Evolutionary conservation across 768 basidiomycete genomes (phyloP), one percentile per base, ranked within the genome.

Genomic region (Pleurotus salmoneostramineus): DNA sequence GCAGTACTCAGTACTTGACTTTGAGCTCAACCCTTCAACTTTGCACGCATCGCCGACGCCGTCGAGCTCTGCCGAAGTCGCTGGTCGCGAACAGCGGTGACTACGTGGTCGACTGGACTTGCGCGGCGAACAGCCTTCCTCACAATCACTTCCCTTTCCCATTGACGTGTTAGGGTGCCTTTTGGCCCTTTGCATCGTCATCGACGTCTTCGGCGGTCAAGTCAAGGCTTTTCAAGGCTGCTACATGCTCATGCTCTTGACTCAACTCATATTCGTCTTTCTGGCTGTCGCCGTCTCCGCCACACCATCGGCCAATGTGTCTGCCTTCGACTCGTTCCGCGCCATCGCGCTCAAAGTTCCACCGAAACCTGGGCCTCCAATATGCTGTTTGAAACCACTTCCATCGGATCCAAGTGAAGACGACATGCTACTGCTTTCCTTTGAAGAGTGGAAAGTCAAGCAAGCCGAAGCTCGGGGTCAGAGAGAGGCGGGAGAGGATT

Each of bases 401-500:
- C 69, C 72, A 57, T 68, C 81, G 2, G 68, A 74, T 40, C 21
- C 74, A 5, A 71, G 78, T 4, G 85, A 85, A 51, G 84, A 86
- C 61, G 83, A 86, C 54, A 71, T 87, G 4, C 72, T 93, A 17
- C 40, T 55, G 2, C 80, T 92, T 17, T 89, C 90, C 0, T 95
- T 95, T 65, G 89, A 93, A 64, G 92, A 93, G 62, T 95, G 92
- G 92, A 92, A 92, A 65, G 83, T 83, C 34, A 89, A 82, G 62
- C 87, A 87, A 58, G 65, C 75, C 48, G 70, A 70, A 33, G 64
- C 72, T 37, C 76, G 82, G 60, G 68, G 65, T 10, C 66, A n/a
- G 66, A 69, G 33, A 31, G 37, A 43, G 40, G 37, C 5, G 52
- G 35, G 3, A 8, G 56, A 27, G 54, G 52, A 8, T 34, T 57